Conservation (phyloP, 352 stramenopile genomes). For the Thraustochytrium striatum region DNA sequence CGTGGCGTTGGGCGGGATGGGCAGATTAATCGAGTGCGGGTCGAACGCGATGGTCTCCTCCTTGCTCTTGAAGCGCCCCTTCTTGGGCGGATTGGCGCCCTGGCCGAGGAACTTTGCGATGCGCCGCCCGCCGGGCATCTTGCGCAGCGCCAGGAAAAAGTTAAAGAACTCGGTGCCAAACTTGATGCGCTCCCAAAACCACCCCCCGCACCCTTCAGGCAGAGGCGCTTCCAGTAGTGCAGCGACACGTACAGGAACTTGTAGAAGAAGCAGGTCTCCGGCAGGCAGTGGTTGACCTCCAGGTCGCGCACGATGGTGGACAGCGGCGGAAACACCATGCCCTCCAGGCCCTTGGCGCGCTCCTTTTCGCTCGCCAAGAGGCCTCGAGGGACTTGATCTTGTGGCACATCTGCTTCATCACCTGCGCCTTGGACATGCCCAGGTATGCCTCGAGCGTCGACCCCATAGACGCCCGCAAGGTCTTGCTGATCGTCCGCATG, state of each 20-base stretch:
- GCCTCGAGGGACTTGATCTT: too few relatives aligned
- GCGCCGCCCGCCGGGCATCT: slow-evolving; percentile 7
- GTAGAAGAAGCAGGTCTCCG: slow-evolving; percentile 41
- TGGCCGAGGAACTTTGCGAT: background rate
- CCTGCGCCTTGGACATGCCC: too few relatives aligned
- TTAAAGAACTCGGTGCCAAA: background rate
- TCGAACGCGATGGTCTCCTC: background rate
- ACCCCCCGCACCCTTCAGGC: slow-evolving; percentile 14
- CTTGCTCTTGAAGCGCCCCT: background rate
- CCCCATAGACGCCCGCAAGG: too few relatives aligned
- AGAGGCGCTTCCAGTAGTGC: slow-evolving; percentile 6
- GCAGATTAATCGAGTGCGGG: slow-evolving; percentile 5
- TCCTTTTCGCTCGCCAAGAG: background rate
- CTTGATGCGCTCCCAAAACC: slow-evolving; percentile 33
- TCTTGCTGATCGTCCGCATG: too few relatives aligned
- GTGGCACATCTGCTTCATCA: too few relatives aligned
- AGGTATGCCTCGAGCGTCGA: too few relatives aligned
- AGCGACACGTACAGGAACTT: slow-evolving; percentile 42
- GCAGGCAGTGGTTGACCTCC: background rate
- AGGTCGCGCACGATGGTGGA: slow-evolving; percentile 10
- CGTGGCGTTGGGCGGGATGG: slow-evolving; percentile 11
- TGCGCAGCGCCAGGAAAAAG: slow-evolving; percentile 33
- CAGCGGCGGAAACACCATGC: background rate
- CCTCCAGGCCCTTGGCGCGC: background rate
- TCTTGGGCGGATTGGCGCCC: background rate